Evolutionary conservation across 805 yeast genomes (phyloP), one percentile per base, ranked within the genome.

Genomic region (Wickerhamiella qilinensis): DNA sequence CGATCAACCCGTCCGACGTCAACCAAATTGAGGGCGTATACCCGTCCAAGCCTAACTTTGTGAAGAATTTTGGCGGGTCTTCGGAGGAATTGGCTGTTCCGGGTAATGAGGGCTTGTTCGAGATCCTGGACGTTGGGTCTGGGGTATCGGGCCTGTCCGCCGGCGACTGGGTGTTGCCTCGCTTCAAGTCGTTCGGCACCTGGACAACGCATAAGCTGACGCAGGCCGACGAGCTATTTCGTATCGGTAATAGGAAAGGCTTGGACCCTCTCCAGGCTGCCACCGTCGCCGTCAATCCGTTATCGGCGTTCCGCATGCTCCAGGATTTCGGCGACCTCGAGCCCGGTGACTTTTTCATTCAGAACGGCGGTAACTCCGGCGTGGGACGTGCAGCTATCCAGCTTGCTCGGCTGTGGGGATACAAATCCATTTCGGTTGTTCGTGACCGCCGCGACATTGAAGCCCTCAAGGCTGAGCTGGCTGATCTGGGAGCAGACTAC

Each of bases 311-410:
- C 51, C 81, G 83, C 58, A 71, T 91, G 81, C 75, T 88, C 44
- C 73, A 78, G 15, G 70, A 77, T 57, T 80, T 73, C 56, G 71
- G 62, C 38, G 65, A 71, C 39, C 59, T 79, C 51, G 57, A 64
- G 42, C 69, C 73, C 2, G 83, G 83, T 16, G 66, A 86, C 56
- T 91, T 94, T 94, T 72, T 91, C 45, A 75, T 91, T 44, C 97
- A 91, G 61, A 91, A 88, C 52, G 98, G 95, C 24, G 97, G 94
- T 27, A 91, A 84, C 47, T 83, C 94, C 6, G 93, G 91, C 21
- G 99, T 91, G 9, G 94, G 95, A 4, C 75, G 84, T 48, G 76
- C 80, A 49, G 97, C 94, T 6, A 69, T 84, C 36, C 99, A 91
- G 59, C 71, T 91, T 38, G 94, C 82, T 22, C 72, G 73, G 46